A percentile compares a stretch with the other conserved stretches of the same genome.
These are phyloP conservation scores for Saccharomyces hybrid DNA, from an alignment of 1,139 yeast genomes.

Conservation along the genomic window DNA sequence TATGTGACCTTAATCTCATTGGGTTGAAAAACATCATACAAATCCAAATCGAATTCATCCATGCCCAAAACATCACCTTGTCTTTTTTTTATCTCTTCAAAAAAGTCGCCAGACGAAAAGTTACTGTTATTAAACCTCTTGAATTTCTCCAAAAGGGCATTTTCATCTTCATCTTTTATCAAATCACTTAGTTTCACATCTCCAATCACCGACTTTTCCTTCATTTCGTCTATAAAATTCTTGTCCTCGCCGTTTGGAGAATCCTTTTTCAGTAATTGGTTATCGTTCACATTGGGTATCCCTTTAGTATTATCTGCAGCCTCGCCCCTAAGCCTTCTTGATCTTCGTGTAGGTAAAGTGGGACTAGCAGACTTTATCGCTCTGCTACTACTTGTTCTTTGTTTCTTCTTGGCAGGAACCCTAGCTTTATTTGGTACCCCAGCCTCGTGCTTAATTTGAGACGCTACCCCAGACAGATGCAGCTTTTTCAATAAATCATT, in stretches of 20 bases:
- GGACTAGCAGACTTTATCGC: constrained; percentile 17
- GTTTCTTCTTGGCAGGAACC: constrained; percentile 10
- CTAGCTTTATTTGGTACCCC: constrained; percentile 21
- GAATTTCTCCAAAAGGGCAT: constrained; percentile 37
- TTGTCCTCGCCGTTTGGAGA: constrained; percentile 25
- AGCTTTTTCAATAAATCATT: constrained; percentile 43
- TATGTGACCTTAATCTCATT: constrained; percentile 64
- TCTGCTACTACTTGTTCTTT: constrained; percentile 14
- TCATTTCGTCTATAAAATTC: constrained; percentile 45
- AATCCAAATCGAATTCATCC: constrained; percentile 30
- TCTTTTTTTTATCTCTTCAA: constrained; percentile 41
- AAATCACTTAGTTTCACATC: constrained; percentile 55
- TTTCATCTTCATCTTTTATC: constrained; percentile 33
- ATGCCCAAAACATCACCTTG: constrained; percentile 21
- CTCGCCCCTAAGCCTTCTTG: constrained; percentile 61
- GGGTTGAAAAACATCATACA: constrained; percentile 58
- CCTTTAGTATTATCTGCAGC: constrained; percentile 27
- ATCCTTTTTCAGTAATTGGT: constrained; percentile 26
- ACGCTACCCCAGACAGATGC: constrained; percentile 37
- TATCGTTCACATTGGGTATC: constrained; percentile 25
- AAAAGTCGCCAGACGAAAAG: constrained; percentile 75
- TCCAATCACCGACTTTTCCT: constrained; percentile 53
- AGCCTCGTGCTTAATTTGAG: constrained; percentile 33
- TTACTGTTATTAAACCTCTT: constrained; percentile 36
- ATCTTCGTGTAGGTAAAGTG: constrained; percentile 49